Base-by-base conservation (phyloP, 2,329 filamentous ascomycete genomes). In the Alternaria sp. region DNA sequence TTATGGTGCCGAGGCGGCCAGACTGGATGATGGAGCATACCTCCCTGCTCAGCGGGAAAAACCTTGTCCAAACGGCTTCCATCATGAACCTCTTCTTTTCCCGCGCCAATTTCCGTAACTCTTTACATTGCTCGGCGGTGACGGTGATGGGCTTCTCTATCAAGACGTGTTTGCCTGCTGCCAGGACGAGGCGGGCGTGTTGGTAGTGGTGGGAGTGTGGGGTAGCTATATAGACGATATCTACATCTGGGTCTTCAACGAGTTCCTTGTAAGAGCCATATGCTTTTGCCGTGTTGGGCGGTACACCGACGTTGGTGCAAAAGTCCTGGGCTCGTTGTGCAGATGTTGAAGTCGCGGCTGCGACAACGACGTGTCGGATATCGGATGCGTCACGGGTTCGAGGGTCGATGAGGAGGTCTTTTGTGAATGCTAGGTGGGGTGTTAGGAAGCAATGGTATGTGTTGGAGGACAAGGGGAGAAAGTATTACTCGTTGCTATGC, bases 171-270 rank as follows among this genome's bases (percentile, higher is more conserved):
- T 96, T 97, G 71, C 91, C 91, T 6, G 91, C 91, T 66, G 92
- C 86, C 41, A 97, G 84, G 39, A 89, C 91, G n/a, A 96, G 86
- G 87, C 93, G 92, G 64, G 88, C 87, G 80, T 96, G 94, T 78
- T 96, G 92, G 82, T 94, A 96, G 82, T 97, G 93, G 78, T 96
- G 93, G 70, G 91, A 94, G 81, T 96, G 93, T 12, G 93, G 93
- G 2, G 93, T 96, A 22, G 92, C 93, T 56, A 97, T 87, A 79
- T 96, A 97, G 80, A 97, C 81, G 69, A 96, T 92, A 78, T 96
- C 91, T 67, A 96, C 86, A 69, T 92, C 86, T 5, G 89, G 82
- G 75, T 96, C 92, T 46, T 86, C 85, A 22, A 94, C 92, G 28
- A 97, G 86, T 74, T 93, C 91, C 61, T 88, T 85, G 79, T 97